Base-by-base conservation (phyloP, 1,284 basidiomycete species). In the Cryptococcus deneoformans region DNA sequence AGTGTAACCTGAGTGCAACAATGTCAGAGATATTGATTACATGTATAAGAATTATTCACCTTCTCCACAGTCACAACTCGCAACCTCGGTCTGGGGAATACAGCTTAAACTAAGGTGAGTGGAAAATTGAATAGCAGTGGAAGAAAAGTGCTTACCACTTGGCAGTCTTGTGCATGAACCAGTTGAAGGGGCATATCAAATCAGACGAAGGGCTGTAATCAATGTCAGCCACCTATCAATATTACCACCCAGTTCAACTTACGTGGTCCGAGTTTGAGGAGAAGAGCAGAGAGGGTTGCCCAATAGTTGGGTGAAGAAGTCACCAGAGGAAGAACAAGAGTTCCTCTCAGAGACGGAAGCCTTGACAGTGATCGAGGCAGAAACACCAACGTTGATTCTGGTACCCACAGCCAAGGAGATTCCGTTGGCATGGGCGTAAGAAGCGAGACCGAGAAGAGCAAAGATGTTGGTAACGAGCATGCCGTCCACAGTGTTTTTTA, bases 11-110 rank as follows among this genome's bases (percentile, higher is more conserved):
- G 55, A 10, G 42, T 37, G n/a, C 14, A 8, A n/a, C 14, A 8
- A n/a, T 20, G 47, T 8, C n/a, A 14, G 6, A 50, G 39, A 12
- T 40, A 40, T 16, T 1, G 54, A 57, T 6, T 35, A 61, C 61
- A 68, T 63, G 73, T 5, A 29, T 29, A 29, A 29, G 29, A 29
- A 29, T 29, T 29, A 29, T 29, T 29, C 29, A 29, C 29, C 29
- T 29, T 29, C 73, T 51, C 72, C 70, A 54, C 74, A 75, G 58
- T 74, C 71, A 56, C 68, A 68, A 16, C 58, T 54, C 24, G 58
- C 56, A 49, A 68, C 61, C 51, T 69, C 70, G 36, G 54, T 57
- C 35, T 47, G 49, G n/a, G 66, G 67, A 48, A 68, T 63, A 53
- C 70, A 72, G 51, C 67, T 67, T 42, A 29, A 29, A 29, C 29